phyloP scores from a whole-genome alignment of 768 basidiomycete species.

The Kwoniella botswanensis region DNA sequence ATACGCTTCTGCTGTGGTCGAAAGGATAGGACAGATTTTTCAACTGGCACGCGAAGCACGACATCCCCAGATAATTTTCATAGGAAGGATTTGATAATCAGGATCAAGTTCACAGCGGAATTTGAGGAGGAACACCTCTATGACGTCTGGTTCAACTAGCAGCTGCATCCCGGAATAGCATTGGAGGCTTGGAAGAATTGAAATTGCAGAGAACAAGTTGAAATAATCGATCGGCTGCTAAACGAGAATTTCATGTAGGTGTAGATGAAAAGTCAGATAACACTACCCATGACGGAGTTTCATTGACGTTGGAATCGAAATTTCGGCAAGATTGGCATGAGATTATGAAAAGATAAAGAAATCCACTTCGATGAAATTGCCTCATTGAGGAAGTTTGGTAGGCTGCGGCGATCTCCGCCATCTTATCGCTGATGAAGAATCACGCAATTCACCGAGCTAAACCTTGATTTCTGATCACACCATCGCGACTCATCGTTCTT shows the following conservation, averaged over 20 bases:
- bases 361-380: neutral
- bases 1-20: neutral
- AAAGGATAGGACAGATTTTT: no score
- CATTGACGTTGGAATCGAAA: neutral
- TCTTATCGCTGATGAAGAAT: constrained; percentile 12
- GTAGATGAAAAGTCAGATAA: neutral
- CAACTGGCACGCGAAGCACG: neutral
- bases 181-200: neutral
- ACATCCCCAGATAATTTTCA: neutral
- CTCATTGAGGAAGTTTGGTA: neutral
- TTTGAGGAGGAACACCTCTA: neutral
- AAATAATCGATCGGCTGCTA: neutral
- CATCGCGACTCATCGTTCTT: neutral
- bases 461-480: neutral
- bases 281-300: neutral
- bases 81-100: neutral
- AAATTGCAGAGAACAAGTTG: neutral
- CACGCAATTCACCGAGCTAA: constrained; percentile 10
- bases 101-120: neutral
- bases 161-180: neutral
- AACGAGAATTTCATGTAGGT: neutral
- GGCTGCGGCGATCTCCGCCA: neutral
- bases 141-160: neutral
- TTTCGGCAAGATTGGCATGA: neutral
- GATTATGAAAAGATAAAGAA: constrained; percentile 1